phyloP scores from a whole-genome alignment of 495 filamentous ascomycete genomes.

The Penicillium soppii region DNA sequence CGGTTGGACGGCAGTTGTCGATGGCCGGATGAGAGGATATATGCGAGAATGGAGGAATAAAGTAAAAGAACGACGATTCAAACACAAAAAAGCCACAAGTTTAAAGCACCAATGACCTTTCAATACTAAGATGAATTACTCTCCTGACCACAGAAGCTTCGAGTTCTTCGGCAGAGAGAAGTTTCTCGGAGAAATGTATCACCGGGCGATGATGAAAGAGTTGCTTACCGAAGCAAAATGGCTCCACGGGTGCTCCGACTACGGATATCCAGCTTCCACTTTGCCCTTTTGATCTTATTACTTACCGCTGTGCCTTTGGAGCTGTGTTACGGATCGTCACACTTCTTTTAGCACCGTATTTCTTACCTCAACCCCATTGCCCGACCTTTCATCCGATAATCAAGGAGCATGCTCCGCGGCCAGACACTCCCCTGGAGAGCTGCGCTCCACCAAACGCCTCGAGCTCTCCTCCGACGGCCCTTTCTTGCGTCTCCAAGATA shows the following conservation, averaged over 20 bases:
- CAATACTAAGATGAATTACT: conserved; percentile 2
- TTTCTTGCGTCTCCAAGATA: conserved; percentile 34
- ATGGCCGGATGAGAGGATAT: background rate
- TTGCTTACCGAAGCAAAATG: conserved; percentile 36
- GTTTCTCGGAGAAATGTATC: conserved; percentile 30
- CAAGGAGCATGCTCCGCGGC: conserved; percentile 53
- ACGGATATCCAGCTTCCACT: conserved; percentile 20
- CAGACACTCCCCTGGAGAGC: conserved; percentile 57
- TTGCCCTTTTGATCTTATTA: conserved; percentile 3
- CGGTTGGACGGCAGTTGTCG: conserved; percentile 12
- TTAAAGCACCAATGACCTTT: conserved; percentile 10
- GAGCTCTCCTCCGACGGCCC: conserved; percentile 34
- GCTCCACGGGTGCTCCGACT: conserved; percentile 18
- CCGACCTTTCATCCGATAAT: conserved; percentile 9
- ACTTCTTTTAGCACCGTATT: conserved; percentile 4
- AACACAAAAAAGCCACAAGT: conserved; percentile 9
- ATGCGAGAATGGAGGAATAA: background rate
- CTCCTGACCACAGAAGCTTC: conserved; percentile 35
- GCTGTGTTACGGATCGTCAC: conserved; percentile 16
- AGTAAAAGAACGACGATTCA: conserved; percentile 11
- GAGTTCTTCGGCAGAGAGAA: conserved; percentile 23
- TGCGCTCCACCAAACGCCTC: conserved; percentile 48
- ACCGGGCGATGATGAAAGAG: conserved; percentile 35
- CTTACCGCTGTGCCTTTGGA: conserved; percentile 14
- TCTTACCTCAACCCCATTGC: conserved; percentile 5